Base-by-base conservation (phyloP, 352 stramenopile species). In the Pythium volutum region DNA sequence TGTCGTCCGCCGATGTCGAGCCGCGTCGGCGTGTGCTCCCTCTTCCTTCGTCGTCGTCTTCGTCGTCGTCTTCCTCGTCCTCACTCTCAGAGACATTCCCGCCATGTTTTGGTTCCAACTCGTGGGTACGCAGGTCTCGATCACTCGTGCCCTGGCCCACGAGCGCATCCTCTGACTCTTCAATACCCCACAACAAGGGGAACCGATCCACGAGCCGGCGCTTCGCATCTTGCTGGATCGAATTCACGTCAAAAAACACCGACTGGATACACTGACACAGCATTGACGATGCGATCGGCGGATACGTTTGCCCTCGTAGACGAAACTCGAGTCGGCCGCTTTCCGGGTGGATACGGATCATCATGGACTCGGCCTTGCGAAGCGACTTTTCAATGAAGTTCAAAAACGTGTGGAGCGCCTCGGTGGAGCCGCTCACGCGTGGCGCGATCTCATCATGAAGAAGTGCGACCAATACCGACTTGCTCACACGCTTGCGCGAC, bases 381-480 rank as follows among this genome's bases (percentile, higher is more conserved):
- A 93, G 58, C 11, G 84, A 93, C 54, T 91, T 91, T 23, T 93
- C 84, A 42, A 93, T 80, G 51, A 93, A 91, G 0, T 73, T 69
- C 9, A 88, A 67, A 36, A 93, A 89, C 2, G 76, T 88, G 6
- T 75, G 66, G 10, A 89, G 43, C 18, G 77, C 81, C 6, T 74
- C 60, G 41, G 76, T 77, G 22, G 72, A 76, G 0, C 69, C 74
- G 1, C 81, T 84, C 45, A 93, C 78, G 0, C 81, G 84, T n/a
- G 82, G 81, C n/a, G 69, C 48, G 22, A 93, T 62, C 60, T 91
- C 84, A 48, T 90, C 84, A 20, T 82, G 79, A 23, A 93, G 43
- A 33, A 89, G 47, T 5, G 81, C 81, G 1, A 73, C 79, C 0
- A 93, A 58, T 31, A 89, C 81, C 2, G 78, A 88, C 58, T 90